Conservation (phyloP, 176 grass and related monocot genomes). For the Tillandsia leiboldiana region DNA sequence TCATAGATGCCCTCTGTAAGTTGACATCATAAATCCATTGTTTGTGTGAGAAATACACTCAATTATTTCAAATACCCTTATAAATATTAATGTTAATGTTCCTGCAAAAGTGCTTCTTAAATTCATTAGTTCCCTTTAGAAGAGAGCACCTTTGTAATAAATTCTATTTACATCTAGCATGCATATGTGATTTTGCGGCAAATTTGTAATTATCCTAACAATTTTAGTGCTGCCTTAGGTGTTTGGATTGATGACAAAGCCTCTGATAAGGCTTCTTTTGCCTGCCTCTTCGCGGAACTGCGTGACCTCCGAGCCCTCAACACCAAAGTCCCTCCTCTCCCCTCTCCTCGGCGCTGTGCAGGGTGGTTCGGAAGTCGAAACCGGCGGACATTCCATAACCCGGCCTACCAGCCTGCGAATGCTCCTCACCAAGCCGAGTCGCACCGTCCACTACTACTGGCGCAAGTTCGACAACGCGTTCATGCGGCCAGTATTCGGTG, state of each 20-base stretch:
- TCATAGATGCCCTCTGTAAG: no score
- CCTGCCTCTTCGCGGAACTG: constrained; percentile 16
- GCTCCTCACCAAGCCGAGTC: constrained; percentile 76
- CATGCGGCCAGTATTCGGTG: constrained; percentile 92
- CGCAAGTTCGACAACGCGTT: constrained; percentile 88
- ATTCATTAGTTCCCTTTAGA: no score
- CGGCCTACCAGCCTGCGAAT: constrained; percentile 78
- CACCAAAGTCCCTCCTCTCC: constrained; percentile 51
- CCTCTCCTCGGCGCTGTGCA: constrained; percentile 50
- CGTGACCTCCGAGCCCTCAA: constrained; percentile 44
- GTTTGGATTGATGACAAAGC: constrained; percentile 93
- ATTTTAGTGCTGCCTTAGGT: constrained; percentile 32
- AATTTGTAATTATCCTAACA: background rate
- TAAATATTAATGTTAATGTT: no score
- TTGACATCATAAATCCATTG: no score
- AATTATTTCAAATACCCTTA: no score
- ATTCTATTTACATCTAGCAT: no score
- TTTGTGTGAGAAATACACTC: no score
- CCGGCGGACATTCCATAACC: constrained; percentile 15
- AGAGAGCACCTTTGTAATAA: no score
- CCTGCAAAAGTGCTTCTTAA: no score
- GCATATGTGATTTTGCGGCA: no score
- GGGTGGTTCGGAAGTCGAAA: constrained; percentile 40
- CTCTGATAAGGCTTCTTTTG: constrained; percentile 59
- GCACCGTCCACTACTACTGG: constrained; percentile 94